Evolutionary conservation across 305 asterid genomes (phyloP), one percentile per base, ranked within the genome.

Genomic region (Fraxinus latifolia): DNA sequence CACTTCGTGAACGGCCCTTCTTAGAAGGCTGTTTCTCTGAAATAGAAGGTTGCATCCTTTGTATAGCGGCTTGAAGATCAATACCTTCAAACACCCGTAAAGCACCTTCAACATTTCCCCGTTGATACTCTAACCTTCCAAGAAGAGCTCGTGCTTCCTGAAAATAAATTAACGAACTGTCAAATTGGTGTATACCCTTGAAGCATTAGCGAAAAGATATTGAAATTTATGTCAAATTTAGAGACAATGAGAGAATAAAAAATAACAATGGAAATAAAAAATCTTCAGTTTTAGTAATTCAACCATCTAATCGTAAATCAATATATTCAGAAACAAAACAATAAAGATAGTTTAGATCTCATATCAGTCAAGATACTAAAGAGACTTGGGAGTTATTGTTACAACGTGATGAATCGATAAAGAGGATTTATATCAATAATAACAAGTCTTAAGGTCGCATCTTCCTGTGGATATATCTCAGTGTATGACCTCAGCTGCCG

Each of bases 141-240:
- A 94, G 97, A 88, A 96, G 96, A 86, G 99, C 97, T 89, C 98
- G 91, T 77, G 98, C 98, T 92, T 96, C 99, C 99, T 96, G 92
- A 83, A 87, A 90, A 81, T 84, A 72, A 82, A 76, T 89, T 32
- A 83, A 84, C 39, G 53, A 86, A 85, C 83, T 53, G 85, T 85
- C 82, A 87, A 81, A 50, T 72, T 15, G 84, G 53, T 82, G 83
- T 79, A 80, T 79, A 86, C 83, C 86, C 83, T 81, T 83, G 84
- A 67, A 71, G 76, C 81, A 84, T 76, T 84, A 25, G 83, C 29
- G 62, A 65, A 79, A 84, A 55, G 81, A 68, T 50, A 62, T 84
- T 84, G 76, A 78, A 87, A 82, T 78, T 83, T 76, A 55, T 74
- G 80, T 67, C 84, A 80, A 27, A 82, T 85, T 17, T 27, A 70